phyloP scores from a whole-genome alignment of 176 grass and related monocot species.

The Aegilops longissima region DNA sequence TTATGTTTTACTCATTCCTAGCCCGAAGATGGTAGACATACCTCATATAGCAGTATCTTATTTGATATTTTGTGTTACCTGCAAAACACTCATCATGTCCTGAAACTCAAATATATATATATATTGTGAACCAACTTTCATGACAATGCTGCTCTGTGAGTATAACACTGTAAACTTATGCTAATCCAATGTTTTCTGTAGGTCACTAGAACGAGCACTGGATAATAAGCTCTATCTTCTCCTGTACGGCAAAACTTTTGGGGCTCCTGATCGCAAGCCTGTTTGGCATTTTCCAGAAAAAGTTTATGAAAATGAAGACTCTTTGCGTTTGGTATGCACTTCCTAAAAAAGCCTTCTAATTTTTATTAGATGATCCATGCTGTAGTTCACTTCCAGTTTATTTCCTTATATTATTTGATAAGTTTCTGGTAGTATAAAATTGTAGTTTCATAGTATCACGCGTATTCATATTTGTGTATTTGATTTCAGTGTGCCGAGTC shows the following conservation, averaged over 20 bases:
- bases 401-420: neutral
- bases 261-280: slow-evolving; percentile 57
- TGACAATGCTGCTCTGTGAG: neutral
- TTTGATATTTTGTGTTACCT: neutral
- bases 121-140: neutral
- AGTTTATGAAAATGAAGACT: slow-evolving; percentile 88
- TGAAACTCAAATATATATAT: neutral
- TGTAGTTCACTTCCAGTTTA: slow-evolving; percentile 18
- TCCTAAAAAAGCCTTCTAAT: neutral
- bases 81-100: neutral
- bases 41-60: neutral
- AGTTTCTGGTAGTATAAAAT: neutral
- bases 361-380: neutral
- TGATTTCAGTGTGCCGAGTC: slow-evolving; percentile 87
- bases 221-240: slow-evolving; percentile 93
- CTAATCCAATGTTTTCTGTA: slow-evolving; percentile 36
- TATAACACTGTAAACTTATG: neutral
- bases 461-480: neutral
- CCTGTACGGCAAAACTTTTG: slow-evolving; percentile 65
- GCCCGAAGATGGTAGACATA: neutral
- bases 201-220: slow-evolving; percentile 87
- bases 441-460: neutral
- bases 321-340: slow-evolving; percentile 62
- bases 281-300: slow-evolving; percentile 98
- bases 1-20: neutral